Conservation (phyloP, 345 rosid species). For the Erodium maritimum region DNA sequence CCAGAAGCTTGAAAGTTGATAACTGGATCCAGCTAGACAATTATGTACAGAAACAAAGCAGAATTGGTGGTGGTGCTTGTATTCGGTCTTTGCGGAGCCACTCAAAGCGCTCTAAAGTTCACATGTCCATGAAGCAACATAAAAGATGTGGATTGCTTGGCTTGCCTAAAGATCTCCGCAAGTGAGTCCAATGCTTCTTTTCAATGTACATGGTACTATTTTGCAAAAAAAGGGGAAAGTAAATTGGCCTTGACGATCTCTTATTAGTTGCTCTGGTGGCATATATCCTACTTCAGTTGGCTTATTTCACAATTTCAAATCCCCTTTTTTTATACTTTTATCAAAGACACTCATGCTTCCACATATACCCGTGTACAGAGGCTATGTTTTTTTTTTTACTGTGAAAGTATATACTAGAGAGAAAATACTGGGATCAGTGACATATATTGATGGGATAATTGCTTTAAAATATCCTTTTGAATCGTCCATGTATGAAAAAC, state of each 20-base stretch:
- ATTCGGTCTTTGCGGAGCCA: conserved; percentile 29
- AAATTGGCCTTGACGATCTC: not conserved
- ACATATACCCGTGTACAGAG: not conserved
- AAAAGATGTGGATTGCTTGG: conserved; percentile 52
- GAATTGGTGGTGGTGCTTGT: conserved; percentile 28
- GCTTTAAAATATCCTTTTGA: too few species aligned
- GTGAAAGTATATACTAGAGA: not conserved
- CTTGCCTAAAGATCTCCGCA: conserved; percentile 37
- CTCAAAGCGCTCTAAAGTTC: conserved; percentile 71
- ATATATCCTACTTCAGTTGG: not conserved
- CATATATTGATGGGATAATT: too few species aligned
- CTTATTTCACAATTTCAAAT: too few species aligned
- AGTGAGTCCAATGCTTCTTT: conserved; percentile 30
- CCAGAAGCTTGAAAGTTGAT: conserved; percentile 47
- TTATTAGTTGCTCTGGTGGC: too few species aligned
- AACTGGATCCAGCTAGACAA: conserved; percentile 80
- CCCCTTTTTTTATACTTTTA: not conserved
- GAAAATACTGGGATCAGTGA: not conserved
- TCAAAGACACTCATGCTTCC: not conserved
- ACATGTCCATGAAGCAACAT: conserved; percentile 64
- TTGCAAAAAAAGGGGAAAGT: not conserved
- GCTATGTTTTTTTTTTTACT: not conserved
- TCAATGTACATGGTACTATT: not conserved
- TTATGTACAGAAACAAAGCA: conserved; percentile 35
- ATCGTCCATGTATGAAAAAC: too few species aligned